These are phyloP conservation scores for Suillus clintonianus DNA, from an alignment of 768 basidiomycete genomes.

Conservation along the genomic window DNA sequence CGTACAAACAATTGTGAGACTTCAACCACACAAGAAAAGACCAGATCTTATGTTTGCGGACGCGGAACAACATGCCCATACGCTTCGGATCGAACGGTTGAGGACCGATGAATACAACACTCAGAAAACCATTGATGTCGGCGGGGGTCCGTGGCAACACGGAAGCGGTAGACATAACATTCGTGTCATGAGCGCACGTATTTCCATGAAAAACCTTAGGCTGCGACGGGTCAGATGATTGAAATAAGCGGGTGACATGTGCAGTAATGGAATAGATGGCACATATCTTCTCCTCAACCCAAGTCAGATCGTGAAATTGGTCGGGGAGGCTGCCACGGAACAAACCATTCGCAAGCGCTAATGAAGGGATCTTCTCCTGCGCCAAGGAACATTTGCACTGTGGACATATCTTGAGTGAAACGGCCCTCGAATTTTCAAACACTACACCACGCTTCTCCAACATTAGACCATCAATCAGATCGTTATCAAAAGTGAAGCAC, in stretches of 20 bases:
- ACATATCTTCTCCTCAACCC: conserved; percentile 34
- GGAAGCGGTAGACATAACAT: conserved; percentile 28
- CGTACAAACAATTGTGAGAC: conserved; percentile 3
- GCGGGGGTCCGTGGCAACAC: conserved; percentile 26
- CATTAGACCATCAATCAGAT: not conserved
- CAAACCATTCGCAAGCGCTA: not conserved
- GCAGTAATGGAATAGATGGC: conserved; percentile 28
- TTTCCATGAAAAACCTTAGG: conserved; percentile 33
- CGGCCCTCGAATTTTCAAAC: not conserved
- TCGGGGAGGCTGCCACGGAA: not conserved
- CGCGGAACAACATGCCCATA: not conserved
- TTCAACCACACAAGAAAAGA: conserved; percentile 5
- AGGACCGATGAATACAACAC: conserved; percentile 32
- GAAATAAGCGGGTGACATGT: conserved; percentile 25
- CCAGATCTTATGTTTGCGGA: conserved; percentile 4
- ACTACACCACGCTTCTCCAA: not conserved
- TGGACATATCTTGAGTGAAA: not conserved
- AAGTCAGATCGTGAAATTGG: conserved; percentile 16
- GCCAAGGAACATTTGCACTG: not conserved
- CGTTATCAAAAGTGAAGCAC: not conserved
- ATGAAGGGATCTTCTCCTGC: no score
- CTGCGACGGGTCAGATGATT: conserved; percentile 21
- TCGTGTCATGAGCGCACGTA: conserved; percentile 36
- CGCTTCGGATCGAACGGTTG: conserved; percentile 9
- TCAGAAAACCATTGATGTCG: conserved; percentile 27